Evolutionary conservation across 495 filamentous ascomycete species (phyloP).

Genomic region (Neurospora tetraspora): DNA sequence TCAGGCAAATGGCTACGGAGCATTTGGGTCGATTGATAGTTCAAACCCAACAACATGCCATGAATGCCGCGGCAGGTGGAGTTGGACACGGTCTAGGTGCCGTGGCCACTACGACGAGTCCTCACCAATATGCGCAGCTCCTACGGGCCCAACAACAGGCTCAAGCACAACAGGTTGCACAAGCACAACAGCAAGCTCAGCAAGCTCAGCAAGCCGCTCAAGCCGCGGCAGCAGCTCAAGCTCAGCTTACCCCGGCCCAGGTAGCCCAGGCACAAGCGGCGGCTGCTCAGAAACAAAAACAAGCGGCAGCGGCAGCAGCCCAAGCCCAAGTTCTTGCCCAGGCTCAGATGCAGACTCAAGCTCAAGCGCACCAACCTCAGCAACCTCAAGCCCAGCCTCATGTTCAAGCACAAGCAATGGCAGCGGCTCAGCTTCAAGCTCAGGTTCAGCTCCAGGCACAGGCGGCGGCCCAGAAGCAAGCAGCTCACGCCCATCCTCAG

Average conservation of each 20-base stretch:
- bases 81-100: slow-evolving; percentile 19
- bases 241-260: not conserved
- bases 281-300: slow-evolving; percentile 47
- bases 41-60: slow-evolving; percentile 35
- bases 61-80: slow-evolving; percentile 56
- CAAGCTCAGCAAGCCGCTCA: slow-evolving; percentile 1
- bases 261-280: not conserved
- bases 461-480: slow-evolving; percentile 1
- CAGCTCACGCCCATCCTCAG: slow-evolving; percentile 6
- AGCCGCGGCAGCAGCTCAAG: not conserved
- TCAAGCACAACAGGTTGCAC: slow-evolving; percentile 17
- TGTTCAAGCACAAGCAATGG: not conserved
- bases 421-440: not conserved
- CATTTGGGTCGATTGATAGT: slow-evolving; percentile 31
- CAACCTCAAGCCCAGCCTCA: not conserved
- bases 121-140: slow-evolving; percentile 64
- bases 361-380: not conserved
- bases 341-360: slow-evolving; percentile 3
- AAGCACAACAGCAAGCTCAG: slow-evolving; percentile 1
- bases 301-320: slow-evolving; percentile 5
- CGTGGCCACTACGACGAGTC: slow-evolving; percentile 27
- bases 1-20: slow-evolving; percentile 52
- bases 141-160: slow-evolving; percentile 57
- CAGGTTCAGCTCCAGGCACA: not conserved
- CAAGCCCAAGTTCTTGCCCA: slow-evolving; percentile 10